These are phyloP conservation scores for Wickerhamiella lipophila DNA, from an alignment of 805 yeast species.

Conservation along the genomic window DNA sequence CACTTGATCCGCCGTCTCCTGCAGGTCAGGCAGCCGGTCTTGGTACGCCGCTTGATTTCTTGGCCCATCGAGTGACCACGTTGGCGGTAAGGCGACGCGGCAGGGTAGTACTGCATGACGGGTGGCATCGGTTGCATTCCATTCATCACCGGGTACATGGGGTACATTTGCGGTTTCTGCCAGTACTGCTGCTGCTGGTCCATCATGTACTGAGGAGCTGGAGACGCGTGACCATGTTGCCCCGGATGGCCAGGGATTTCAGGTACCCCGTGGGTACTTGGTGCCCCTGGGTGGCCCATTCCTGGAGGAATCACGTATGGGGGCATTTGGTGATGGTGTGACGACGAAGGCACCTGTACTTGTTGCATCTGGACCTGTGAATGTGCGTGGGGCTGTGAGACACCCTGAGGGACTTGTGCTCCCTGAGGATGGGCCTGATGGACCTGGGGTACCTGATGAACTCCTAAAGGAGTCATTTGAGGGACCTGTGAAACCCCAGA, in stretches of 20 bases:
- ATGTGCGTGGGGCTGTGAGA: no score
- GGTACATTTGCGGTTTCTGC: conserved; percentile 5
- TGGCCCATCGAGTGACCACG: conserved; percentile 12
- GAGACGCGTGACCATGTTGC: background rate
- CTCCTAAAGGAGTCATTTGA: no score
- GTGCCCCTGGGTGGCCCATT: background rate
- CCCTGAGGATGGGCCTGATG: background rate
- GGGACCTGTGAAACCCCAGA: background rate
- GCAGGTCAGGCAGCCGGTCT: conserved; percentile 68
- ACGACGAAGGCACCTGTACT: background rate
- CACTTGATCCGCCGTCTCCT: conserved; percentile 60
- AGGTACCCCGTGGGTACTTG: background rate
- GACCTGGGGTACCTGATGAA: background rate
- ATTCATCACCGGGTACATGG: conserved; percentile 1
- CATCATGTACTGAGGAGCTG: background rate
- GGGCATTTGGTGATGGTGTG: background rate
- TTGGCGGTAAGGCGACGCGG: background rate
- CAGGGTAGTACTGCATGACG: conserved; percentile 3
- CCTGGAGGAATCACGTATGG: background rate
- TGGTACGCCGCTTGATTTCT: conserved; percentile 43
- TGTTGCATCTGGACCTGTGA: no score
- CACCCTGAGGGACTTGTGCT: background rate
- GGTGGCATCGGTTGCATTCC: conserved; percentile 2
- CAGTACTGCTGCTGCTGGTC: conserved; percentile 1
- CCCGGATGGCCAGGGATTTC: background rate